phyloP scores from a whole-genome alignment of 139 green algal species.

The Parachlorella kessleri region DNA sequence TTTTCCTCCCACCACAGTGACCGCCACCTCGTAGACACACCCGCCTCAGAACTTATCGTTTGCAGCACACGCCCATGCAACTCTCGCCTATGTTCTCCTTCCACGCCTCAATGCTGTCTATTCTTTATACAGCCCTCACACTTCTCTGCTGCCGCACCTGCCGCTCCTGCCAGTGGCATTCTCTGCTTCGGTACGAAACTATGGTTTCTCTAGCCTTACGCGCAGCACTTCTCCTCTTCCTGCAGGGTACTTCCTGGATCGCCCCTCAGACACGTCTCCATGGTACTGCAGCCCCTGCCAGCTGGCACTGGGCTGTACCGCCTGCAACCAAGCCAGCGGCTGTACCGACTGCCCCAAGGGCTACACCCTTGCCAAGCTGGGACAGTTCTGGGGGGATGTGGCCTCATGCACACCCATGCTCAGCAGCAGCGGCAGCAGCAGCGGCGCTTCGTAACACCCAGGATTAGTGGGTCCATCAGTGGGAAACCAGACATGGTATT shows the following conservation, averaged over 20 bases:
- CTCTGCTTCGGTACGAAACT: no score
- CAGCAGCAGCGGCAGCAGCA: no score
- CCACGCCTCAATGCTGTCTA: no score
- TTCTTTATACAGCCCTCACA: no score
- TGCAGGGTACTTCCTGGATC: not conserved
- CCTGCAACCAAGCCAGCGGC: not conserved
- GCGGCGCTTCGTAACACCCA: no score
- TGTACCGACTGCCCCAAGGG: not conserved
- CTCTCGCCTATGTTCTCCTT: no score
- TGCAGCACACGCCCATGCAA: no score
- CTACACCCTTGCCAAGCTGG: not conserved
- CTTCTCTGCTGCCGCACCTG: not conserved
- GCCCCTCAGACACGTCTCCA: not conserved
- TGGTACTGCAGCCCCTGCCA: not conserved
- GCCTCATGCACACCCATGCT: not conserved
- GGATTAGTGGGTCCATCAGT: no score
- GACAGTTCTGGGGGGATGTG: not conserved
- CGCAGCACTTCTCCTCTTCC: not conserved
- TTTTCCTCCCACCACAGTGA: no score
- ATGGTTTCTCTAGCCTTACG: not conserved
- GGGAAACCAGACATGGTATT: no score
- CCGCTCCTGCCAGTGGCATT: not conserved
- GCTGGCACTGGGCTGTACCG: not conserved
- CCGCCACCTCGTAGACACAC: not conserved
- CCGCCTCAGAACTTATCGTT: no score